A percentile compares a stretch with the other conserved stretches of the same genome.
Evolutionary conservation across 352 stramenopile species (phyloP).

Genomic region (Phytophthora nicotianae): DNA sequence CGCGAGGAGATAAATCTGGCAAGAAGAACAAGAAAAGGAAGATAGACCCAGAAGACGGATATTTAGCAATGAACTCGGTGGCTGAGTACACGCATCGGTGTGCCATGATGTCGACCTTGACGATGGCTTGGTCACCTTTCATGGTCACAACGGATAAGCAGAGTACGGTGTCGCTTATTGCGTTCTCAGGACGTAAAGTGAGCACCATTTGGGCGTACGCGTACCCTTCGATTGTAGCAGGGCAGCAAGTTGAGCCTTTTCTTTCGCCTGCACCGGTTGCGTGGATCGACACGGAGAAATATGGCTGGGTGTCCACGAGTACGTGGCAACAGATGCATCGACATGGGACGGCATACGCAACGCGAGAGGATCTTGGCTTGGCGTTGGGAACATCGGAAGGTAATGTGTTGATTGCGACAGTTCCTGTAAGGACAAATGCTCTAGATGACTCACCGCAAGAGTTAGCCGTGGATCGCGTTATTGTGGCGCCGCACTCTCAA

Average conservation of each 20-base stretch:
- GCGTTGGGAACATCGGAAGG: conserved; percentile 67
- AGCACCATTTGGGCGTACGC: conserved; percentile 77
- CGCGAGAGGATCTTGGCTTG: conserved; percentile 37
- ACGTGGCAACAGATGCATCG: conserved; percentile 74
- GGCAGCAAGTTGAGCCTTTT: conserved; percentile 26
- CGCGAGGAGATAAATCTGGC: conserved; percentile 27
- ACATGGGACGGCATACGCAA: conserved; percentile 20
- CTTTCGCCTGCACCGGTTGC: conserved; percentile 48
- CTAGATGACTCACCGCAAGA: conserved; percentile 19
- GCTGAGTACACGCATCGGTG: conserved; percentile 65
- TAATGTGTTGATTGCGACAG: conserved; percentile 53
- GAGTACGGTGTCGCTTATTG: conserved; percentile 65
- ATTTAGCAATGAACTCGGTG: conserved; percentile 40
- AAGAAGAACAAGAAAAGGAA: conserved; percentile 32
- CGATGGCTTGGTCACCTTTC: conserved; percentile 77
- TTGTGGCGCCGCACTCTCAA: conserved; percentile 60
- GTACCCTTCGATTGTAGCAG: conserved; percentile 44
- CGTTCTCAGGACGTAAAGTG: conserved; percentile 62
- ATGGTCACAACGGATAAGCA: conserved; percentile 48
- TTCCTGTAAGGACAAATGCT: conserved; percentile 39
- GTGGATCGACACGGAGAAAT: conserved; percentile 73
- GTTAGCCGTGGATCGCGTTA: conserved; percentile 47
- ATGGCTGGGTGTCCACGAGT: conserved; percentile 72
- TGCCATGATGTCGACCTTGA: conserved; percentile 64
- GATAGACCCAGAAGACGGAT: conserved; percentile 8